These are phyloP conservation scores for Clarireedia hainanense DNA, from an alignment of 2,329 filamentous ascomycete genomes.

Conservation along the genomic window DNA sequence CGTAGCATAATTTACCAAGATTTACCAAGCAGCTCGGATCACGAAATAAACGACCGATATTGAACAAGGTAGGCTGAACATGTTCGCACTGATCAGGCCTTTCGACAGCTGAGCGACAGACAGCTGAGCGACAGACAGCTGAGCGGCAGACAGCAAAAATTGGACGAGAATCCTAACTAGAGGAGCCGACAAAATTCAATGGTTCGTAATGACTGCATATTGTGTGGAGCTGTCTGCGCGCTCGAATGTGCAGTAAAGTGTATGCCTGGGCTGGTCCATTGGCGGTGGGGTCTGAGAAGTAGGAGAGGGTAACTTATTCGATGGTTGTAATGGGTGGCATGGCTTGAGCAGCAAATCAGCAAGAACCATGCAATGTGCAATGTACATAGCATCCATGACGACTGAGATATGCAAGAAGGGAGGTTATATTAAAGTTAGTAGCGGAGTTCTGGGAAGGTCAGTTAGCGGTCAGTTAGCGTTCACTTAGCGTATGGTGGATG, in stretches of 20 bases:
- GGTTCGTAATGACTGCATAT: neutral
- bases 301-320: neutral
- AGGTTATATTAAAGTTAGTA: slow-evolving; percentile 2
- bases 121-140: neutral
- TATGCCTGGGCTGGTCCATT: too few relatives aligned
- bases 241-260: too few relatives aligned
- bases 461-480: too few relatives aligned
- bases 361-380: neutral
- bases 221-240: neutral
- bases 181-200: neutral
- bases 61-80: neutral
- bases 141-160: too few relatives aligned
- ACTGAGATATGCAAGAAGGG: neutral
- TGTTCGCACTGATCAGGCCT: neutral
- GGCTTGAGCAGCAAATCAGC: neutral
- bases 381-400: neutral
- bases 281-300: too few relatives aligned
- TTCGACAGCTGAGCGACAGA: neutral
- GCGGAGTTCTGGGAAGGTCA: neutral
- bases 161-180: neutral
- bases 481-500: too few relatives aligned
- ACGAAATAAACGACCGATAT: neutral
- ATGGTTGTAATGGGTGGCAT: neutral
- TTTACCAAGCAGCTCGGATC: neutral
- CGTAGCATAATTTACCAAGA: neutral